A percentile compares a stretch with the other conserved stretches of the same genome.
These are phyloP conservation scores for Prunus mume DNA, from an alignment of 306 rosid species.

Conservation along the genomic window DNA sequence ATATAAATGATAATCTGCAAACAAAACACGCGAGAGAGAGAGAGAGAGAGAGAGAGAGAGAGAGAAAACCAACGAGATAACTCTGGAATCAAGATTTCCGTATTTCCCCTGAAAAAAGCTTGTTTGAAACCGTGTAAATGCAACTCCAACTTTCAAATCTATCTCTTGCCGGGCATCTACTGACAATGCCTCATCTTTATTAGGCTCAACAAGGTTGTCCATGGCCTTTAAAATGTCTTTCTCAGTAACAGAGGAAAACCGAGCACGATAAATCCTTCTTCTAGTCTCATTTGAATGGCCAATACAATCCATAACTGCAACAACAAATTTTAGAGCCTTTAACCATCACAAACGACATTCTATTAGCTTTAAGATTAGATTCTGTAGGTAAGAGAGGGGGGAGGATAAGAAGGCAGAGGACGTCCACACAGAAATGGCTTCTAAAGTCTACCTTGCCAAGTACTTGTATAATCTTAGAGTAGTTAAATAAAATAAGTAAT, in stretches of 20 bases:
- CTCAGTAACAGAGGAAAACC: constrained; percentile 90
- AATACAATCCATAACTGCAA: constrained; percentile 84
- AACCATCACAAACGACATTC: background rate
- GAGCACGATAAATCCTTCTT: constrained; percentile 69
- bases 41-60: constrained; percentile 36
- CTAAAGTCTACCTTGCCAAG: background rate
- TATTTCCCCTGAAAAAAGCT: constrained; percentile 89
- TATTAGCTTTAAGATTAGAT: too few relatives aligned
- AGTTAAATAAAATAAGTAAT: background rate
- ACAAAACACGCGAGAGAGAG: constrained; percentile 6
- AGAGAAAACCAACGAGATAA: constrained; percentile 76
- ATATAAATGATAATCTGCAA: constrained; percentile 14
- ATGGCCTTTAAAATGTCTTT: constrained; percentile 86
- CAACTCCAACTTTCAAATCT: constrained; percentile 98
- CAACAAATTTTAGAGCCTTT: constrained; percentile 10
- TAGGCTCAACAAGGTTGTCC: constrained; percentile 85
- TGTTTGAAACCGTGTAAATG: constrained; percentile 93
- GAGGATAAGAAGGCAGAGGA: background rate
- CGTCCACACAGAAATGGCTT: too few relatives aligned
- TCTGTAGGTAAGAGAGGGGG: background rate
- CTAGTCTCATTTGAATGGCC: constrained; percentile 47
- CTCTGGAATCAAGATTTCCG: constrained; percentile 93
- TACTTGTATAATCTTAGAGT: background rate
- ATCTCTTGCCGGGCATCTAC: constrained; percentile 99
- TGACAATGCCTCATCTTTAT: constrained; percentile 75